Base-by-base conservation (phyloP, 2,329 filamentous ascomycete genomes). In the Parafenestella ontariensis region DNA sequence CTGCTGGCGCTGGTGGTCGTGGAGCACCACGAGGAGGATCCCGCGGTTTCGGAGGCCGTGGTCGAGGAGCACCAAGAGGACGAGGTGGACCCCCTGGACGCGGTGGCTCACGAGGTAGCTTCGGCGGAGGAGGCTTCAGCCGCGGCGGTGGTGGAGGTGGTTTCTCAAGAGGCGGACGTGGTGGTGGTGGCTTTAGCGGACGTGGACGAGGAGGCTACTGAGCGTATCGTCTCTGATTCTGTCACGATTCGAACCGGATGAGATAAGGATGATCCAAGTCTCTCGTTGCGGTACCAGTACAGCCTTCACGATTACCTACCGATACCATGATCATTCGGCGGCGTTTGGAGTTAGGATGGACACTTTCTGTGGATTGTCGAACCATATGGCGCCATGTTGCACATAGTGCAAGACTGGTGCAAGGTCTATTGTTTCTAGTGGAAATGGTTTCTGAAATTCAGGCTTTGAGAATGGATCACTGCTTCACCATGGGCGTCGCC, bases 1-100 rank as follows among this genome's bases (percentile, higher is more conserved):
- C 86, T 41, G 88, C 87, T 64, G 89, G 89, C 60, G 83, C 81
- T 26, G 70, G 61, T 49, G 58, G 70, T 45, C 77, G 79, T 44
- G 88, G 87, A 67, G 89, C 88, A 62, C 74, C 69, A 40, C 69
- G 72, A 46, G 65, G 69, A 45, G 59, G 75, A 26, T 70, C 68
- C 39, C 68, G 69, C 31, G 62, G 58, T 43, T 61, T 56, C 29
- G 58, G 59, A 36, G 64, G 47, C 48, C 70, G 76, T 49, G 73
- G 76, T 41, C 76, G 85, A 63, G 84, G 84, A 46, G 80, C 80
- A 42, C 80, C 82, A 40, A 77, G 84, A 73, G 84, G 84, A 61
- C 60, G 68, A 52, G 68, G 68, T 36, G 66, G 78, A 76, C 64
- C 75, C 63, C 59, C 74, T 49, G 69, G 75, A 59, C 69, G 76